These are phyloP conservation scores for Prunella vulgaris DNA, from an alignment of 257 asterid species.

Conservation along the genomic window DNA sequence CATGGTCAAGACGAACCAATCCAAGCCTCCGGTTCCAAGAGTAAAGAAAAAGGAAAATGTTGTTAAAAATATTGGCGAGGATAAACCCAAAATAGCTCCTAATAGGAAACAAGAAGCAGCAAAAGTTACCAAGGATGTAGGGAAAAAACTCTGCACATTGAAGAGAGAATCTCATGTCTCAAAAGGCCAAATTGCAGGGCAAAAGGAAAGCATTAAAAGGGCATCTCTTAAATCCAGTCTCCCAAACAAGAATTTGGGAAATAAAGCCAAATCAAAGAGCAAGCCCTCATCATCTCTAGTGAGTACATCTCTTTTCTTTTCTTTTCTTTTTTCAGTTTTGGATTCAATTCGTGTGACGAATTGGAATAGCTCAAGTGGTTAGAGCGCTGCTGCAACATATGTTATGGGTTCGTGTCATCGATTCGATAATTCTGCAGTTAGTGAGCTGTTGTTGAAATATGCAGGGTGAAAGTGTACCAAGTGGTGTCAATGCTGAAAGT, in stretches of 20 bases:
- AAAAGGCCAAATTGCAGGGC: conserved; percentile 16
- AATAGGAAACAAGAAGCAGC: conserved; percentile 27
- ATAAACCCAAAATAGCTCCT: conserved; percentile 18
- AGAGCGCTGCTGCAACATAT: no score
- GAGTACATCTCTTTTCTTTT: conserved; percentile 23
- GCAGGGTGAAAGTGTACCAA: conserved; percentile 42
- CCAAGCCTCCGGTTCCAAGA: conserved; percentile 29
- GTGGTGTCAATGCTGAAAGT: conserved; percentile 9
- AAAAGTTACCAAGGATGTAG: conserved; percentile 19
- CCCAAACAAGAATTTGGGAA: conserved; percentile 33
- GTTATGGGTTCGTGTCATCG: no score
- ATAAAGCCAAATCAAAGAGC: conserved; percentile 28
- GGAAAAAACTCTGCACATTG: conserved; percentile 12
- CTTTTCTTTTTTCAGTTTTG: not conserved
- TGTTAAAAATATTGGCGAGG: conserved; percentile 26
- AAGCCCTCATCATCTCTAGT: conserved; percentile 31
- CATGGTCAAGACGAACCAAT: conserved; percentile 19
- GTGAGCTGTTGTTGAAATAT: conserved; percentile 6
- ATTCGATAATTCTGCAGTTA: no score
- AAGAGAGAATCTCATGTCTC: conserved; percentile 33
- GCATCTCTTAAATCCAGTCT: conserved; percentile 11
- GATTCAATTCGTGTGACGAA: not conserved
- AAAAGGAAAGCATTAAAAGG: conserved; percentile 11
- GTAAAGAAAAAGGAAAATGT: conserved; percentile 34
- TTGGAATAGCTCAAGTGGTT: no score